These are phyloP conservation scores for Penicillium daleae DNA, from an alignment of 495 filamentous ascomycete species.

Conservation along the genomic window DNA sequence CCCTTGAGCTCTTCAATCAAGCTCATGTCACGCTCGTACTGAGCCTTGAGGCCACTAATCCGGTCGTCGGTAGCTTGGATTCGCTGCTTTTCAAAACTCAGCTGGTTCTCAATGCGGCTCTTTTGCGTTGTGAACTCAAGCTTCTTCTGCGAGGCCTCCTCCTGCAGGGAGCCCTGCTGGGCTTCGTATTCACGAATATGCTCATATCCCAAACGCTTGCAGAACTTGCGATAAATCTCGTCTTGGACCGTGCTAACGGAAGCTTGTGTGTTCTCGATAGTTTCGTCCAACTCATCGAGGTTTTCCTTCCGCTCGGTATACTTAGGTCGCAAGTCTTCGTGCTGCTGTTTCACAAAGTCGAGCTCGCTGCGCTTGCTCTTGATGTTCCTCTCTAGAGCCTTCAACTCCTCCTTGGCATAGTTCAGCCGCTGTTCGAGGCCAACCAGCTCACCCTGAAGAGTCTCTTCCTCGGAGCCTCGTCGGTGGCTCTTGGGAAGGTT, in stretches of 20 bases:
- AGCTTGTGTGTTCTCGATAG: conserved; percentile 69
- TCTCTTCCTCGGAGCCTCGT: conserved; percentile 75
- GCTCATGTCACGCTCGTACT: conserved; percentile 63
- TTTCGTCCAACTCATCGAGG: conserved; percentile 66
- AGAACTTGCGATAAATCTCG: conserved; percentile 85
- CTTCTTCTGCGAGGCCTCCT: conserved; percentile 84
- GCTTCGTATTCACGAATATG: conserved; percentile 92
- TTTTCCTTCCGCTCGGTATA: conserved; percentile 69
- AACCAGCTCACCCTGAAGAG: conserved; percentile 74
- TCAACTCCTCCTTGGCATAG: conserved; percentile 74
- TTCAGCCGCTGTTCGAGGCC: conserved; percentile 79
- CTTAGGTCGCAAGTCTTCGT: conserved; percentile 76
- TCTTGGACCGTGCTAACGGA: conserved; percentile 87
- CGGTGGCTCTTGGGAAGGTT: conserved; percentile 76
- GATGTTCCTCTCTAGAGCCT: conserved; percentile 82
- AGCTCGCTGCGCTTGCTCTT: conserved; percentile 84
- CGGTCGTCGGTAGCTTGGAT: conserved; percentile 70
- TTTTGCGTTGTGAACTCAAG: conserved; percentile 85
- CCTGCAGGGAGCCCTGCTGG: conserved; percentile 87
- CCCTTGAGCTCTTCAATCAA: conserved; percentile 69
- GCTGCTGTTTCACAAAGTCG: conserved; percentile 67
- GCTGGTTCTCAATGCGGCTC: conserved; percentile 74
- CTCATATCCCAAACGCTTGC: conserved; percentile 80
- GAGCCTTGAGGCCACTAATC: conserved; percentile 66
- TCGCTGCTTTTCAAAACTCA: conserved; percentile 76